Percentiles rank a stretch among this genome's conserved stretches.
Conservation (phyloP, 2,329 filamentous ascomycete species). For the Parafenestella ontariensis region DNA sequence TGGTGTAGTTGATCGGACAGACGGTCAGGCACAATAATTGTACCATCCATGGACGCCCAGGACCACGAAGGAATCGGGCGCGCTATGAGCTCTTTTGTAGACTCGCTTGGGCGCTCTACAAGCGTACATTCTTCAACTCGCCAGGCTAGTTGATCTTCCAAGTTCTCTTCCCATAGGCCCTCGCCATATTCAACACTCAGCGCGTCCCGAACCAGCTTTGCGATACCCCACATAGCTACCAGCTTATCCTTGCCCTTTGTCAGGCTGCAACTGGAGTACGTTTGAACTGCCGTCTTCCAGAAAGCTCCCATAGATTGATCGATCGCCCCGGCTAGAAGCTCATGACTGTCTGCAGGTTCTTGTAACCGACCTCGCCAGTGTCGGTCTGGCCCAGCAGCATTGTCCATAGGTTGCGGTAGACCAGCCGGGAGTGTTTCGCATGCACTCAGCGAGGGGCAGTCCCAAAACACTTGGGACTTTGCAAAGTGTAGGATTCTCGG, state of each 20-base stretch:
- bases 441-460: conserved; percentile 30
- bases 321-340: conserved; percentile 20
- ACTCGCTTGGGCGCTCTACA: conserved; percentile 15
- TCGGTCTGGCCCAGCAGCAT: conserved; percentile 20
- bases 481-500: conserved; percentile 37
- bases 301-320: conserved; percentile 29
- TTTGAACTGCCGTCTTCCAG: conserved; percentile 31
- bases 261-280: conserved; percentile 31
- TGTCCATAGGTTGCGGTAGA: conserved; percentile 28
- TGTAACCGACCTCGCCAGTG: conserved; percentile 36
- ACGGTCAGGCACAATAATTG: conserved; percentile 20
- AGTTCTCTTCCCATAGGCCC: conserved; percentile 30
- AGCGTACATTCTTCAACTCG: conserved; percentile 20
- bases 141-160: conserved; percentile 38
- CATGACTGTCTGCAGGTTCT: conserved; percentile 6
- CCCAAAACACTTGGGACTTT: conserved; percentile 36
- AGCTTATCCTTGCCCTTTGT: conserved; percentile 29
- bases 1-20: conserved; percentile 15
- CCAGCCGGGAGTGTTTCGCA: conserved; percentile 33
- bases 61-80: conserved; percentile 31
- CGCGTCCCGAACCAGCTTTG: conserved; percentile 32
- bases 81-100: background rate
- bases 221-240: conserved; percentile 39
- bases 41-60: conserved; percentile 30
- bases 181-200: conserved; percentile 25